A percentile compares a stretch with the other conserved stretches of the same genome.
Conservation (phyloP, 2,329 filamentous ascomycete species). For the Ophiostoma sp. region DNA sequence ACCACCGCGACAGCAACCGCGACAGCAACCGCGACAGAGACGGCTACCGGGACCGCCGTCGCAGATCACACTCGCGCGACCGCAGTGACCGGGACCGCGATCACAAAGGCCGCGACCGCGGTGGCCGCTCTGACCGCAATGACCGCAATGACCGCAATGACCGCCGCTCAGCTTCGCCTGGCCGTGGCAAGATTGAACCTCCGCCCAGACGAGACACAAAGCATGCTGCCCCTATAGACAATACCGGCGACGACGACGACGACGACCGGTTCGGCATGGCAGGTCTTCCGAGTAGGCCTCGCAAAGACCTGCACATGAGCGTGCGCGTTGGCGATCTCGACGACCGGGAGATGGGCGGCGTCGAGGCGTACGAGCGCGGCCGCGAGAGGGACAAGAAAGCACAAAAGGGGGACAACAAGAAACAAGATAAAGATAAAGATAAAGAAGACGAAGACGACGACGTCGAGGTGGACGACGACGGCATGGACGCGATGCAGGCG, state of each 20-base stretch:
- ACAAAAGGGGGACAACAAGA: neutral
- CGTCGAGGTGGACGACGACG: conserved; percentile 57
- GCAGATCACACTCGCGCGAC: conserved; percentile 9
- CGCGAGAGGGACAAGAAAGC: neutral
- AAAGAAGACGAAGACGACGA: conserved; percentile 43
- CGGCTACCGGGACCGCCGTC: conserved; percentile 19
- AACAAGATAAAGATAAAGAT: conserved; percentile 34
- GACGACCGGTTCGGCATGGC: conserved; percentile 9
- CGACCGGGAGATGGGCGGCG: conserved; percentile 2
- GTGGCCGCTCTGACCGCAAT: neutral
- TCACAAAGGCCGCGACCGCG: neutral
- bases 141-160: neutral
- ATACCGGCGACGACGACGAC: neutral
- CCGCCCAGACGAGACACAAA: neutral
- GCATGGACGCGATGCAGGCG: conserved; percentile 67
- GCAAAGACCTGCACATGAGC: conserved; percentile 8
- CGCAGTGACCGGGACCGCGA: conserved; percentile 12
- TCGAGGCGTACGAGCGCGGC: neutral
- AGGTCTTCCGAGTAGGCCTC: conserved; percentile 4
- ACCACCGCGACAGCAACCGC: conserved; percentile 16
- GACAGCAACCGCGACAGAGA: conserved; percentile 23
- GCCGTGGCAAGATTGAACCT: neutral
- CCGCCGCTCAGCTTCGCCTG: conserved; percentile 8
- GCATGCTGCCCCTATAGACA: too few species aligned
- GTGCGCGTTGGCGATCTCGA: neutral